phyloP scores from a whole-genome alignment of 805 yeast species.

The Candida krabiensis region DNA sequence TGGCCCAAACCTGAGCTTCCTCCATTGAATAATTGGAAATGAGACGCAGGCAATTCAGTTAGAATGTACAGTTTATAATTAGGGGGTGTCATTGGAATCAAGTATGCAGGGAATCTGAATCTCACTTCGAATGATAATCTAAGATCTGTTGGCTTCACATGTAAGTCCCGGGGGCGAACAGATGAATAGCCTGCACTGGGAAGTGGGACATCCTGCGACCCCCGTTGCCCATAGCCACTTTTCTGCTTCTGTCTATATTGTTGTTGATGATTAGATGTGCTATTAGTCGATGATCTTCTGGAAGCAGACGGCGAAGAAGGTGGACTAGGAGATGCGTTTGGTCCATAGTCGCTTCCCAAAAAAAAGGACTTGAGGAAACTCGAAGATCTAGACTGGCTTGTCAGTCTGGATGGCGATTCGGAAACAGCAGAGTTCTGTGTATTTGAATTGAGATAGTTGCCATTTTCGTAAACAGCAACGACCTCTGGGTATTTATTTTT shows the following conservation, averaged over 20 bases:
- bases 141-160: conserved; percentile 36
- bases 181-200: conserved; percentile 9
- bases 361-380: conserved; percentile 35
- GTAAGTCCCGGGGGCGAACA: conserved; percentile 14
- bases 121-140: conserved; percentile 48
- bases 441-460: conserved; percentile 11
- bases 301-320: conserved; percentile 13
- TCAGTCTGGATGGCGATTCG: conserved; percentile 1
- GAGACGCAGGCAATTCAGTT: conserved; percentile 20
- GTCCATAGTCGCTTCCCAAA: conserved; percentile 16
- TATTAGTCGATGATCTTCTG: conserved; percentile 12
- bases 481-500: conserved; percentile 43
- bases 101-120: conserved; percentile 45
- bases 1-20: conserved; percentile 48
- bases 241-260: conserved; percentile 4
- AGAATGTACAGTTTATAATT: conserved; percentile 23
- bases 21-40: conserved; percentile 36
- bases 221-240: conserved; percentile 1
- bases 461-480: conserved; percentile 36
- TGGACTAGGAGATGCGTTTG: conserved; percentile 7
- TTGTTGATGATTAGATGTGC: conserved; percentile 3
- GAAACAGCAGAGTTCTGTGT: conserved; percentile 4
- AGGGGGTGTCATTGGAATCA: conserved; percentile 43
- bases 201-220: neutral
- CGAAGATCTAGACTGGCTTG: conserved; percentile 14